Conservation (phyloP, 345 rosid species). For the Camelina sativa region DNA sequence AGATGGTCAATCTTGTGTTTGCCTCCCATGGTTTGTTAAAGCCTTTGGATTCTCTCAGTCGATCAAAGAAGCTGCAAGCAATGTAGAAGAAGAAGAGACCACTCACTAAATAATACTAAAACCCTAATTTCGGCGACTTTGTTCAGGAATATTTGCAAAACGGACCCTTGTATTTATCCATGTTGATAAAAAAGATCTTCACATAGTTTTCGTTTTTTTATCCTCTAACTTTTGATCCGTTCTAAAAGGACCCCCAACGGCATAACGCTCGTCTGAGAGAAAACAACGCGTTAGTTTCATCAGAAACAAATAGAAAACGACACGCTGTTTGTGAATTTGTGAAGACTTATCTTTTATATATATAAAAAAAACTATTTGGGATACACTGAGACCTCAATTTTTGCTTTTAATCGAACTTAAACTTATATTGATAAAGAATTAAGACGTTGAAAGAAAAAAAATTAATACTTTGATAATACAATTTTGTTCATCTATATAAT, state of each 20-base stretch:
- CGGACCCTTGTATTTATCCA: slow-evolving; percentile 8
- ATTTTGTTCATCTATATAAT: no score
- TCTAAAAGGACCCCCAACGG: not conserved
- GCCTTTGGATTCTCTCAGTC: not conserved
- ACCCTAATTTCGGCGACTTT: slow-evolving; percentile 28
- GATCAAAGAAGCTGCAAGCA: not conserved
- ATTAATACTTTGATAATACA: no score
- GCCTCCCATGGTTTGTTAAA: slow-evolving; percentile 17
- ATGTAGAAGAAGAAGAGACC: not conserved
- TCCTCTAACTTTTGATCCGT: not conserved
- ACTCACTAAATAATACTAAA: not conserved
- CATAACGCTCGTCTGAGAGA: not conserved
- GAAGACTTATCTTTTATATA: no score
- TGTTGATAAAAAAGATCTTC: no score
- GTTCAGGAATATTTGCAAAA: not conserved
- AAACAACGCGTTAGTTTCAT: slow-evolving; percentile 26
- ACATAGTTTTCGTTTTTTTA: not conserved
- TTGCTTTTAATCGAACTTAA: no score
- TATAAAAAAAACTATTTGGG: no score
- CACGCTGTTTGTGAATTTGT: not conserved
- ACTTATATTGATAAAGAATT: no score
- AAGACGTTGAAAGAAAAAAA: no score
- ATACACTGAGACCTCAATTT: no score
- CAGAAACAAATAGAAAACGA: not conserved
- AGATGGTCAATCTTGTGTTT: not conserved